Evolutionary conservation across 2,329 filamentous ascomycete genomes (phyloP), one percentile per base, ranked within the genome.

Genomic region (Trichoderma gracile): DNA sequence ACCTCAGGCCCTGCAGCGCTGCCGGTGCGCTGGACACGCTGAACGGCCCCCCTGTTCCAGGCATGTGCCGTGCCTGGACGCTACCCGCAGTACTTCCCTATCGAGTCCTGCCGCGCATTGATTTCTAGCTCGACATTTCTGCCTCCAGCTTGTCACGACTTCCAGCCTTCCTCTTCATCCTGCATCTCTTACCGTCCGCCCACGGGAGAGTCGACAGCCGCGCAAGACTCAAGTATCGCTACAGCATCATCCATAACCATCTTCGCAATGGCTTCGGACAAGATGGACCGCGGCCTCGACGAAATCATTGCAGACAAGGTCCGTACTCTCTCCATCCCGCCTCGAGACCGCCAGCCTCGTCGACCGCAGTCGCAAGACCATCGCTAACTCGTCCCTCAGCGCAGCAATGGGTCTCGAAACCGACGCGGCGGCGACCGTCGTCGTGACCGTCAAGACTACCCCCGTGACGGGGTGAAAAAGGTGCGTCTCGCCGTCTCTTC

Each of bases 381-480:
- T 17, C 27, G 55, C 65, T 64, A 46, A 66, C 66, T 68, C 49
- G 66, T 61, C 43, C 30, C 30, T 55, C 71, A 76, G 71, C 73
- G 71, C 65, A 73, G 69, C 71, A 76, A 73, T 69, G 73, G 73
- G 65, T 70, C 76, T 71, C 75, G 76, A 67, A 75, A 74, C 69
- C 71, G 75, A 64, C 74, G 77, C 9, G 70, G 65, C 53, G 63
- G 74, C 65, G 74, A 76, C 67, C 74, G 76, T 63, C 76, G 73
- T 63, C 69, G 72, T 53, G 73, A 70, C 49, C 77, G 77, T 63
- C 75, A 75, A 46, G 77, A 80, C 43, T 89, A 84, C 71, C 89
- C 90, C 73, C 89, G 91, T 79, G 91, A 95, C 80, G 91, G 91
- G 79, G 86, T 94, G 76, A 93, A 89, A 93, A 96, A 96, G 92